phyloP scores from a whole-genome alignment of 2,329 filamentous ascomycete genomes.

The Chrysosporium queenslandicum region DNA sequence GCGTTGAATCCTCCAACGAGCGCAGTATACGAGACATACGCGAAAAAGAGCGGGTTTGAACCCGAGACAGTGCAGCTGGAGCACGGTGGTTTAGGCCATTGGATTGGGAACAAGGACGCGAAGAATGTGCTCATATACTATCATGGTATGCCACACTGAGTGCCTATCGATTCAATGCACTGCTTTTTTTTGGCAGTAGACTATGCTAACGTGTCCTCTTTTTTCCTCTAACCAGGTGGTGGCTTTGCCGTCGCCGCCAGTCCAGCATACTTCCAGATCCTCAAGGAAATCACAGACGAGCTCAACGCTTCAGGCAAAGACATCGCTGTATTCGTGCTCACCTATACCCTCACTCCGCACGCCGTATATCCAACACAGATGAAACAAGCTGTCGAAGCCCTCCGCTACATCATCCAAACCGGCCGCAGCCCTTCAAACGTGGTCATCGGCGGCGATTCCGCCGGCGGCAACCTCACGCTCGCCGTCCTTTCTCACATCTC shows the following conservation, averaged over 20 bases:
- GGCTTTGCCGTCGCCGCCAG: conserved; percentile 45
- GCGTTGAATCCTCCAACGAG: conserved; percentile 21
- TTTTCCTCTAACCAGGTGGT: conserved; percentile 39
- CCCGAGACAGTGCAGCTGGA: conserved; percentile 26
- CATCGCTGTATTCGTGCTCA: conserved; percentile 44
- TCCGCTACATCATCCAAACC: conserved; percentile 33
- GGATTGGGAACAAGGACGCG: conserved; percentile 33
- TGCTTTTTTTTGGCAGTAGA: not conserved
- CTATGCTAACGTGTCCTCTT: not conserved
- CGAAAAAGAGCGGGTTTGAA: conserved; percentile 22
- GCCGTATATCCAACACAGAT: conserved; percentile 38
- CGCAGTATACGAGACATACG: conserved; percentile 22
- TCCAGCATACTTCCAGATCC: conserved; percentile 42
- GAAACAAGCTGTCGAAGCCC: conserved; percentile 32
- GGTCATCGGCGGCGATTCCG: conserved; percentile 38
- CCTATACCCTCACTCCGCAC: conserved; percentile 47
- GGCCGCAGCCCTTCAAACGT: conserved; percentile 28
- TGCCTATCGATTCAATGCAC: not conserved
- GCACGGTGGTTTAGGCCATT: conserved; percentile 28
- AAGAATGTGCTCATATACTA: conserved; percentile 33
- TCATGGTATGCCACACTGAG: conserved; percentile 25
- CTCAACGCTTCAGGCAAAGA: conserved; percentile 36
- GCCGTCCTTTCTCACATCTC: conserved; percentile 34
- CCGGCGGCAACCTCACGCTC: conserved; percentile 35
- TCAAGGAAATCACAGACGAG: conserved; percentile 36